These are phyloP conservation scores for Aurinia saxatilis DNA, from an alignment of 345 rosid species.

Conservation along the genomic window DNA sequence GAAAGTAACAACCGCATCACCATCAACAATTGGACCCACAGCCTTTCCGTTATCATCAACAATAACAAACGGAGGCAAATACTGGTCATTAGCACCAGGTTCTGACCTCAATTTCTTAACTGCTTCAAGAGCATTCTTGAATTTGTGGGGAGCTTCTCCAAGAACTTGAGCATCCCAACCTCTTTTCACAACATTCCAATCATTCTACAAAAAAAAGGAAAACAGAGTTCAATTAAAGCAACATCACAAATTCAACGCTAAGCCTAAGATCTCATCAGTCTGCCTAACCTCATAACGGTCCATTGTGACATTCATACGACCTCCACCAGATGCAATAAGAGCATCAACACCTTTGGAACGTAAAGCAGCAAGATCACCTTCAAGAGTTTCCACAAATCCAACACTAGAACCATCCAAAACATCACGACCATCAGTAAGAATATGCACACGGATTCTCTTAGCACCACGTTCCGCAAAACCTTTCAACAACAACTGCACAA, in stretches of 20 bases:
- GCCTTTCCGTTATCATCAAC: conserved; percentile 70
- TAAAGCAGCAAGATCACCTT: conserved; percentile 51
- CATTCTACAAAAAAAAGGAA: conserved; percentile 46
- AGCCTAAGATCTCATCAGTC: neutral
- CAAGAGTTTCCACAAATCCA: conserved; percentile 81
- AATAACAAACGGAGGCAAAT: conserved; percentile 86
- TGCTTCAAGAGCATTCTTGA: conserved; percentile 74
- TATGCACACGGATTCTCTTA: conserved; percentile 84
- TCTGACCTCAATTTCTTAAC: conserved; percentile 66
- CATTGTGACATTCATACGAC: conserved; percentile 96
- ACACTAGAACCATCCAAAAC: conserved; percentile 94
- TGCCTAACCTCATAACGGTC: conserved; percentile 89
- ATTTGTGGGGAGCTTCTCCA: conserved; percentile 95
- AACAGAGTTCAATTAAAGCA: neutral
- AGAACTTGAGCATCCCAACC: conserved; percentile 99
- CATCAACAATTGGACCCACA: conserved; percentile 86
- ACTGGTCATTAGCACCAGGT: conserved; percentile 74
- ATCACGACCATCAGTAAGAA: conserved; percentile 98
- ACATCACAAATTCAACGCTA: neutral
- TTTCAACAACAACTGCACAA: conserved; percentile 60
- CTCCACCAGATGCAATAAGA: conserved; percentile 94
- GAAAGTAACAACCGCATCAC: conserved; percentile 92
- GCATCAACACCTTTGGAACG: conserved; percentile 81
- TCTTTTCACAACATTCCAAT: conserved; percentile 86
- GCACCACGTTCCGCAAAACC: conserved; percentile 82